Evolutionary conservation across 1,139 yeast genomes (phyloP).

Genomic region (Candida labiduridarum): DNA sequence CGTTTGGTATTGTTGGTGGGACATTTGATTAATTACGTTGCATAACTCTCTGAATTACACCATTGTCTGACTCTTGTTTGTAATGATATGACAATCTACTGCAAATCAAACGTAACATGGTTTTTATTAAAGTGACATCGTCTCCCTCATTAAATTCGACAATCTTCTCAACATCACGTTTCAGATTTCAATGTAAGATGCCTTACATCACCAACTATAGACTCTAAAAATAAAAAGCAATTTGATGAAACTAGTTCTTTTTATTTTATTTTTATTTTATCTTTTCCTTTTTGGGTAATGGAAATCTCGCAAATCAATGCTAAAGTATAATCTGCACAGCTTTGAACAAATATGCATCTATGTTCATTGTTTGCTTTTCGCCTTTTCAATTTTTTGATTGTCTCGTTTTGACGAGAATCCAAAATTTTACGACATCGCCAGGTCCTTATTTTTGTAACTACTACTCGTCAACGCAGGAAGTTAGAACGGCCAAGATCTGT

Average conservation of each 20-base stretch:
- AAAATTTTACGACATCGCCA: neutral
- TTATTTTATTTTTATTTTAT: too few relatives aligned
- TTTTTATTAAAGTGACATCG: too few relatives aligned
- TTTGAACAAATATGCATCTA: neutral
- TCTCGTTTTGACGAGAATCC: neutral
- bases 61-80: too few relatives aligned
- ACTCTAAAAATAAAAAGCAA: neutral
- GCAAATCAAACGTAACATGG: too few relatives aligned
- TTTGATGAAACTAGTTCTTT: too few relatives aligned
- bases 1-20: too few relatives aligned
- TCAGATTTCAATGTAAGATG: neutral
- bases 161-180: neutral
- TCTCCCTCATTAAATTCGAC: neutral
- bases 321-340: neutral
- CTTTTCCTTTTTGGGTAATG: too few relatives aligned
- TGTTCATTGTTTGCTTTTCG: neutral
- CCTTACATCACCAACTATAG: neutral
- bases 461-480: neutral
- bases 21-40: too few relatives aligned
- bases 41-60: too few relatives aligned
- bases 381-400: neutral
- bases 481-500: neutral
- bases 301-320: too few relatives aligned
- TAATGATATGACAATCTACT: too few relatives aligned
- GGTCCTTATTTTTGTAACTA: neutral